Percentiles rank a stretch among this genome's conserved stretches.
phyloP scores from a whole-genome alignment of 768 basidiomycete genomes.

The Porphyrellus cyaneotinctus region DNA sequence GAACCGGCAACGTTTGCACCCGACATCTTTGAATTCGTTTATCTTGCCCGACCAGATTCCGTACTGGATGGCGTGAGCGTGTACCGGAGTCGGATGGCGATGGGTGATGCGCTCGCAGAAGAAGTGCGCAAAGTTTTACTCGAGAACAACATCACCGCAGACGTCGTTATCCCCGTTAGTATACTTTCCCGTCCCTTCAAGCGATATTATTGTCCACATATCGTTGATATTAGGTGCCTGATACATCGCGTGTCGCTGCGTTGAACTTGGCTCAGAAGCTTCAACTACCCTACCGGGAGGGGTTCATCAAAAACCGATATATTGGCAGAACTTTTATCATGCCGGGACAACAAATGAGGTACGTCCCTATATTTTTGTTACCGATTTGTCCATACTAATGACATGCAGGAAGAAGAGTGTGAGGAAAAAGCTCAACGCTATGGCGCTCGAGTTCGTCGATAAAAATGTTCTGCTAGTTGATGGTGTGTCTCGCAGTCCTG shows the following conservation, averaged over 20 bases:
- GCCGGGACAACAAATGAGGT: constrained; percentile 97
- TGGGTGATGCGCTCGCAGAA: constrained; percentile 93
- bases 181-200: background rate
- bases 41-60: constrained; percentile 96
- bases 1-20: constrained; percentile 79
- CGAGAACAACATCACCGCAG: constrained; percentile 66
- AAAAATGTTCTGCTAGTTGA: constrained; percentile 96
- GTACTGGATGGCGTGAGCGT: constrained; percentile 97
- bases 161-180: constrained; percentile 91
- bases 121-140: constrained; percentile 75
- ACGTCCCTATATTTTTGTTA: background rate
- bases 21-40: constrained; percentile 98
- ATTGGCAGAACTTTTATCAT: constrained; percentile 99
- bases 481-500: constrained; percentile 45
- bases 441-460: constrained; percentile 91
- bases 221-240: constrained; percentile 63
- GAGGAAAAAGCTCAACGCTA: constrained; percentile 91
- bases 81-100: constrained; percentile 97
- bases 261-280: constrained; percentile 92
- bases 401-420: constrained; percentile 81
- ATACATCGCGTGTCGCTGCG: constrained; percentile 95
- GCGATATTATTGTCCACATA: background rate
- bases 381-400: background rate
- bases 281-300: constrained; percentile 89
- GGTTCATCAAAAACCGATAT: constrained; percentile 98